These are phyloP conservation scores for Pontederia paniculata DNA, from an alignment of 176 grass and related monocot species.

Conservation along the genomic window DNA sequence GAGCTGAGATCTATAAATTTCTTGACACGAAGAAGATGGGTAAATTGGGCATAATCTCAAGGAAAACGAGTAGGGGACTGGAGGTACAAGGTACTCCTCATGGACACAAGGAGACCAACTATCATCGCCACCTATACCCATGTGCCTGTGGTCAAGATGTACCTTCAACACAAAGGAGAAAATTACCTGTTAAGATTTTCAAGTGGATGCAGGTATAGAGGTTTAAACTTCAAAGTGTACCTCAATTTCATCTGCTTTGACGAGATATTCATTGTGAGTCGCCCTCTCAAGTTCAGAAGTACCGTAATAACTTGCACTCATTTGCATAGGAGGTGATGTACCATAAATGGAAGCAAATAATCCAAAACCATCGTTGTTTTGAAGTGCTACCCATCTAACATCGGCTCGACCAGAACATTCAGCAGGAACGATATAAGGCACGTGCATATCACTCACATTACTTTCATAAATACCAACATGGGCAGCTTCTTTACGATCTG, in stretches of 20 bases:
- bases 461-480: constrained; percentile 61
- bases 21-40: constrained; percentile 51
- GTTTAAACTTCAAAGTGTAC: constrained; percentile 22
- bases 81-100: constrained; percentile 57
- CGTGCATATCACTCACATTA: constrained; percentile 55
- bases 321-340: constrained; percentile 61
- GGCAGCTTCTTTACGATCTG: constrained; percentile 63
- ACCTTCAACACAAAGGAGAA: constrained; percentile 35
- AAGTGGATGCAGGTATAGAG: not conserved
- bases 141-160: constrained; percentile 85
- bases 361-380: constrained; percentile 33
- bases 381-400: constrained; percentile 64
- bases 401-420: constrained; percentile 53
- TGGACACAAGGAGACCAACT: constrained; percentile 79
- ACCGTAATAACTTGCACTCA: constrained; percentile 74
- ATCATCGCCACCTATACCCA: constrained; percentile 83
- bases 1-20: constrained; percentile 54
- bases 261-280: constrained; percentile 48
- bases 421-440: constrained; percentile 65
- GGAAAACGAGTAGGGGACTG: constrained; percentile 52
- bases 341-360: constrained; percentile 47
- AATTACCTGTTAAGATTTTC: not conserved
- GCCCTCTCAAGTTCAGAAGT: constrained; percentile 54
- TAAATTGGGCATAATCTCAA: constrained; percentile 41
- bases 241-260: constrained; percentile 60